Percentiles rank a stretch among this genome's conserved stretches.
Conservation (phyloP, 2,329 filamentous ascomycete species). For the Cladosporium sp. region DNA sequence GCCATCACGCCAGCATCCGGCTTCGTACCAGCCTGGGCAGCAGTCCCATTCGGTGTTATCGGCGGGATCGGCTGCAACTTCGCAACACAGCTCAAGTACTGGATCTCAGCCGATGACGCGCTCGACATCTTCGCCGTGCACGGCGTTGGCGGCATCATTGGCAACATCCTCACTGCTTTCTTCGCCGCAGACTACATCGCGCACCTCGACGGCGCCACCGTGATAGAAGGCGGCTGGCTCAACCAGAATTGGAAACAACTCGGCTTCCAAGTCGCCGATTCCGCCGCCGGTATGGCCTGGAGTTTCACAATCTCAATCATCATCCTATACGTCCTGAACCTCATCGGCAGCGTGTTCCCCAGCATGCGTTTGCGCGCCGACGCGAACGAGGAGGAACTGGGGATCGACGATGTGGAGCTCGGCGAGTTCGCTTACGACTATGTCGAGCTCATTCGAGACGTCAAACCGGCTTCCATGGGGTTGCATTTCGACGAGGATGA, state of each 20-base stretch:
- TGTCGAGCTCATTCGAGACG: constrained; percentile 73
- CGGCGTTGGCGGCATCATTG: constrained; percentile 70
- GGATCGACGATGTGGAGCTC: constrained; percentile 85
- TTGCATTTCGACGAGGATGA: constrained; percentile 9
- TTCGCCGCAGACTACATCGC: constrained; percentile 84
- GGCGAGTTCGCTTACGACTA: constrained; percentile 96
- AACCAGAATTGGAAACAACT: constrained; percentile 81
- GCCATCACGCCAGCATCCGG: constrained; percentile 85
- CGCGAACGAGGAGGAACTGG: constrained; percentile 75
- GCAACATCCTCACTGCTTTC: constrained; percentile 73
- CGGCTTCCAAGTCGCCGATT: constrained; percentile 79
- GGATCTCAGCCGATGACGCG: constrained; percentile 74
- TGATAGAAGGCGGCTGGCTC: constrained; percentile 73
- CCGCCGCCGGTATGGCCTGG: constrained; percentile 68
- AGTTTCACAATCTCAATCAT: constrained; percentile 72
- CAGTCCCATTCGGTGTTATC: constrained; percentile 71
- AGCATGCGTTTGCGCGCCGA: constrained; percentile 67
- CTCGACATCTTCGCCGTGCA: constrained; percentile 87
- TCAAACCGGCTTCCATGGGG: constrained; percentile 34
- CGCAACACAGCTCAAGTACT: constrained; percentile 84
- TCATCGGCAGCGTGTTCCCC: constrained; percentile 73
- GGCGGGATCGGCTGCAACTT: constrained; percentile 80
- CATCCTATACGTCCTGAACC: constrained; percentile 57
- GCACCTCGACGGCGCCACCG: constrained; percentile 64
- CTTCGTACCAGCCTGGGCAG: constrained; percentile 79